phyloP scores from a whole-genome alignment of 2,329 filamentous ascomycete species.

The Penicillium concentricum region DNA sequence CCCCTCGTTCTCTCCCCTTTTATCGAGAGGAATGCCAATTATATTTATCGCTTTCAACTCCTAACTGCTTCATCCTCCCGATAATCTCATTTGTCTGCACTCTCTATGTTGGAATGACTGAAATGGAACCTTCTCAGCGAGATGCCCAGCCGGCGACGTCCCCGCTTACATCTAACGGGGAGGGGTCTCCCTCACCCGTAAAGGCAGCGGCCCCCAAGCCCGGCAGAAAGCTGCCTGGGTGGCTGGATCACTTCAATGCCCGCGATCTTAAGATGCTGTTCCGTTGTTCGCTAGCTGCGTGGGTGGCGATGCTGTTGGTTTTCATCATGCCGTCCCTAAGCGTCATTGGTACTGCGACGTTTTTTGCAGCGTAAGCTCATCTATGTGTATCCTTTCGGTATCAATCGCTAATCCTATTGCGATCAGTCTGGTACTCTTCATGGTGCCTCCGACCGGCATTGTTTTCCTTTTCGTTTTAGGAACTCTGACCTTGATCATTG shows the following conservation, averaged over 20 bases:
- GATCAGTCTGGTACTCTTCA: conserved; percentile 42
- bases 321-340: conserved; percentile 47
- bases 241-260: conserved; percentile 48
- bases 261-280: conserved; percentile 50
- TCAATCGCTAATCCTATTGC: conserved; percentile 8
- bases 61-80: not conserved
- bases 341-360: conserved; percentile 46
- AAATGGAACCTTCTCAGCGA: conserved; percentile 9
- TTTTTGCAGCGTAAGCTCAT: conserved; percentile 41
- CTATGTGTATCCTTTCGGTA: not conserved
- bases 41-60: not conserved
- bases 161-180: conserved; percentile 7
- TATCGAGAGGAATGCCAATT: not conserved
- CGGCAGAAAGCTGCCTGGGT: conserved; percentile 25
- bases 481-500: conserved; percentile 45
- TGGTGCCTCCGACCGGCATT: conserved; percentile 49
- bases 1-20: not conserved
- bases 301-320: conserved; percentile 49
- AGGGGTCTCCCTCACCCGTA: conserved; percentile 3
- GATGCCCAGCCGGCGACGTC: conserved; percentile 1
- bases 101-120: not conserved
- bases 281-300: conserved; percentile 49
- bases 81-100: not conserved
- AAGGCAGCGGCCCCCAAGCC: conserved; percentile 8
- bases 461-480: conserved; percentile 49